Percentiles rank a stretch among this genome's conserved stretches.
Conservation (phyloP, 225 moss, liverwort and hornwort genomes). For the Marchantia paleacea region DNA sequence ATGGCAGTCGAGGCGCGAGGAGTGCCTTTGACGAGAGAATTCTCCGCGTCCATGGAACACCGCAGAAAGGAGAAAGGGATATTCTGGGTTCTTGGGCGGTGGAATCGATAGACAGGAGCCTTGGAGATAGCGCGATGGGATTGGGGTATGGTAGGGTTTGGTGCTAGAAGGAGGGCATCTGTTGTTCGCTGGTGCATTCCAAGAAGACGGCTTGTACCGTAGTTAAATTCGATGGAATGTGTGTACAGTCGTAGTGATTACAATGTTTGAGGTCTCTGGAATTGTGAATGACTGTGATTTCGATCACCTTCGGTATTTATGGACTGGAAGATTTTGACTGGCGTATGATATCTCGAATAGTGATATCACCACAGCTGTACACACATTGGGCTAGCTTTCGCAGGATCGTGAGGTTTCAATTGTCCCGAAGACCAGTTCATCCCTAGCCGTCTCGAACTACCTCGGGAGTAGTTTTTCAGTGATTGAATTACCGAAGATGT, state of each 20-base stretch:
- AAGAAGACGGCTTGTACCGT: not conserved
- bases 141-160: not conserved
- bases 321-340: not conserved
- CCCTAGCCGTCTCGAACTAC: not conserved
- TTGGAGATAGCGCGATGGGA: not conserved
- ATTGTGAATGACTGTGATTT: too few relatives aligned
- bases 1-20: too few relatives aligned
- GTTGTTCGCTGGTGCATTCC: not conserved
- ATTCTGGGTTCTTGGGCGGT: too few relatives aligned
- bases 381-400: not conserved
- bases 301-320: not conserved
- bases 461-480: not conserved
- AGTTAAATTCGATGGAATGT: not conserved
- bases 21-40: too few relatives aligned
- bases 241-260: constrained; percentile 5
- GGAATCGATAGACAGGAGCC: too few relatives aligned
- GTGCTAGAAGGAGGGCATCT: too few relatives aligned
- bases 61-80: too few relatives aligned
- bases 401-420: not conserved
- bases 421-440: not conserved
- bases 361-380: constrained; percentile 6
- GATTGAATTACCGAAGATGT: not conserved
- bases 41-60: too few relatives aligned
- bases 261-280: not conserved
- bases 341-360: not conserved